These are phyloP conservation scores for Pyrenophora seminiperda DNA, from an alignment of 2,329 filamentous ascomycete species.

Conservation along the genomic window DNA sequence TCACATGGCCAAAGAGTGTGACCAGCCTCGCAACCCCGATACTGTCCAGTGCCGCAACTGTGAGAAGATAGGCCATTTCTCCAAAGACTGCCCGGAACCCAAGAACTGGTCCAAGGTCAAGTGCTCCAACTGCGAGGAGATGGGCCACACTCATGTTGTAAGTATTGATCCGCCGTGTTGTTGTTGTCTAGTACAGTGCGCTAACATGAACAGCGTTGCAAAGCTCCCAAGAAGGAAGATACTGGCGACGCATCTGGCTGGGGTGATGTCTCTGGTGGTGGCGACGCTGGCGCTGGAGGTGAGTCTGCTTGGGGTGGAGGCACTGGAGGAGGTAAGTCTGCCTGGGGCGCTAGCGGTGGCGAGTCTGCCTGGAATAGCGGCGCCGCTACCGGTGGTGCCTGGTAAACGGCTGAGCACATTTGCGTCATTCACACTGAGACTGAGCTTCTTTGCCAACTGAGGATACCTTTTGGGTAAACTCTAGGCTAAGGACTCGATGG, in stretches of 20 bases:
- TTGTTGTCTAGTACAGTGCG: background rate
- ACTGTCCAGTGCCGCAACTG: constrained; percentile 64
- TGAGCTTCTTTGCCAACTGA: too few species aligned
- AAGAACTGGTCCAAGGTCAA: constrained; percentile 57
- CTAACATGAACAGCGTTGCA: constrained; percentile 41
- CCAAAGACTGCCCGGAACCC: constrained; percentile 63
- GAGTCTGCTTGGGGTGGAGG: constrained; percentile 25
- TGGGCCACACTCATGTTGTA: constrained; percentile 43
- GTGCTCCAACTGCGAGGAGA: constrained; percentile 55
- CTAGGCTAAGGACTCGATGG: too few species aligned
- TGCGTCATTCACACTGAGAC: background rate
- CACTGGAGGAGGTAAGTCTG: background rate
- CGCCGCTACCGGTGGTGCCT: constrained; percentile 6
- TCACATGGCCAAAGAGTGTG: constrained; percentile 46
- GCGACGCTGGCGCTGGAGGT: constrained; percentile 17
- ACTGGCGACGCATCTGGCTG: constrained; percentile 19
- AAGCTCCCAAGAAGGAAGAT: constrained; percentile 30
- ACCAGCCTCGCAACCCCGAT: constrained; percentile 44
- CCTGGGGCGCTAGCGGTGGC: constrained; percentile 14
- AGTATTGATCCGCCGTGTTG: background rate
- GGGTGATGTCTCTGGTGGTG: constrained; percentile 16
- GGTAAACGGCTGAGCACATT: constrained; percentile 10
- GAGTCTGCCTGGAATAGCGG: constrained; percentile 25
- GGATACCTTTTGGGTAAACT: too few species aligned
- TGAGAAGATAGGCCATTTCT: constrained; percentile 65